Percentiles rank a stretch among this genome's conserved stretches.
phyloP scores from a whole-genome alignment of 306 rosid species.

The Cicer arietinum region DNA sequence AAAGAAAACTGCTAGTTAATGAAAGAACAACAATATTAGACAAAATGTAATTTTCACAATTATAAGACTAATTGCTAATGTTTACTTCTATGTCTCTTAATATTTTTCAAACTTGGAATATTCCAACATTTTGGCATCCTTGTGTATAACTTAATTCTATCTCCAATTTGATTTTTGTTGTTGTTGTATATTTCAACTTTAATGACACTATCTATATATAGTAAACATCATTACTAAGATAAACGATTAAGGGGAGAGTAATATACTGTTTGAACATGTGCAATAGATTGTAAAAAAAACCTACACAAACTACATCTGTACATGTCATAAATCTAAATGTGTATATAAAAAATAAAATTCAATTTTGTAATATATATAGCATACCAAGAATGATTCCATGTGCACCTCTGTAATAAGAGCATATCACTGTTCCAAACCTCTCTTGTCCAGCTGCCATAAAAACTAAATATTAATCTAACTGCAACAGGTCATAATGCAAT shows the following conservation, averaged over 20 bases:
- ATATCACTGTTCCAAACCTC: constrained; percentile 89
- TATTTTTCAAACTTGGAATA: background rate
- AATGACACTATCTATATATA: background rate
- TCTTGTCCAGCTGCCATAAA: constrained; percentile 89
- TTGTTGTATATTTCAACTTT: background rate
- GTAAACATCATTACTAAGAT: constrained; percentile 1
- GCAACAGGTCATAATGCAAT: constrained; percentile 25
- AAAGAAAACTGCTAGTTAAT: background rate
- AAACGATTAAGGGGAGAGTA: background rate
- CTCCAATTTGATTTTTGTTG: no score
- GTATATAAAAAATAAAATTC: background rate
- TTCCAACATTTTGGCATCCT: background rate
- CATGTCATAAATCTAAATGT: background rate
- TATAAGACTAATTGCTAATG: background rate
- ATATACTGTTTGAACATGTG: background rate
- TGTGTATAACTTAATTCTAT: no score
- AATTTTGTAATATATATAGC: constrained; percentile 26
- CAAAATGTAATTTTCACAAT: background rate
- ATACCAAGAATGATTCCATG: constrained; percentile 96
- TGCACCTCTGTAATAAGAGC: constrained; percentile 96
- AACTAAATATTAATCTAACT: constrained; percentile 21
- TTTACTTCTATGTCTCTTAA: background rate
- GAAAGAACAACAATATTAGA: background rate
- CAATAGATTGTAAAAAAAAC: constrained; percentile 11
- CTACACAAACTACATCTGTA: background rate